Percentiles rank a stretch among this genome's conserved stretches.
Conservation (phyloP, 352 stramenopile genomes). For the Pythium vanterpoolii region DNA sequence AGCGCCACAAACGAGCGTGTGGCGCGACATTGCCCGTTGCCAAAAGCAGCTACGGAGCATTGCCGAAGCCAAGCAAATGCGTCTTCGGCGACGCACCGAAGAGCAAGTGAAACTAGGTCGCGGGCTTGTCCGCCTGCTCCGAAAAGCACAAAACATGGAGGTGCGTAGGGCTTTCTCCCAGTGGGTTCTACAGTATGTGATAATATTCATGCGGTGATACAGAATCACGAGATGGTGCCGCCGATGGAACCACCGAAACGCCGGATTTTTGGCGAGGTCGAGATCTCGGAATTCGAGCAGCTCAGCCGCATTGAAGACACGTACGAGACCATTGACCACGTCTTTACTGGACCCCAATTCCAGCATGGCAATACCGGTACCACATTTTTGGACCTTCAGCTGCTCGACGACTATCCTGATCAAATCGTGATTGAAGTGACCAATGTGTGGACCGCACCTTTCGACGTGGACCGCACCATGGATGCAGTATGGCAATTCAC, state of each 20-base stretch:
- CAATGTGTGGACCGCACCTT: background rate
- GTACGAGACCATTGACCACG: background rate
- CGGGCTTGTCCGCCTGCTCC: background rate
- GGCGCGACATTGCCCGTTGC: conserved; percentile 1
- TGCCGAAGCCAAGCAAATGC: conserved; percentile 1
- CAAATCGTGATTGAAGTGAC: conserved; percentile 1
- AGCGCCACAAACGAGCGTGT: background rate
- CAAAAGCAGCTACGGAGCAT: background rate
- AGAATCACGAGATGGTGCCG: background rate
- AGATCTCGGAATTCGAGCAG: background rate
- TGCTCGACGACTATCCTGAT: background rate
- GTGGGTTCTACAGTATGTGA: background rate
- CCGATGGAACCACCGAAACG: background rate
- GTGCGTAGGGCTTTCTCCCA: background rate
- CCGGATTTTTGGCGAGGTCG: background rate
- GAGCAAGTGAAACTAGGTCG: background rate
- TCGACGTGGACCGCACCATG: background rate
- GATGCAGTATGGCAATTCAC: conserved; percentile 3
- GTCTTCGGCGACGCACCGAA: background rate
- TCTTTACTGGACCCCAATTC: conserved; percentile 4
- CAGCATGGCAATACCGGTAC: background rate
- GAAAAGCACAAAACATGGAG: background rate
- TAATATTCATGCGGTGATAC: background rate
- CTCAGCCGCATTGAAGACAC: background rate
- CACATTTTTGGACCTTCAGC: conserved; percentile 4